Percentiles rank a stretch among this genome's conserved stretches.
Evolutionary conservation across 2,329 filamentous ascomycete species (phyloP).

Genomic region (Blumeria hordei): DNA sequence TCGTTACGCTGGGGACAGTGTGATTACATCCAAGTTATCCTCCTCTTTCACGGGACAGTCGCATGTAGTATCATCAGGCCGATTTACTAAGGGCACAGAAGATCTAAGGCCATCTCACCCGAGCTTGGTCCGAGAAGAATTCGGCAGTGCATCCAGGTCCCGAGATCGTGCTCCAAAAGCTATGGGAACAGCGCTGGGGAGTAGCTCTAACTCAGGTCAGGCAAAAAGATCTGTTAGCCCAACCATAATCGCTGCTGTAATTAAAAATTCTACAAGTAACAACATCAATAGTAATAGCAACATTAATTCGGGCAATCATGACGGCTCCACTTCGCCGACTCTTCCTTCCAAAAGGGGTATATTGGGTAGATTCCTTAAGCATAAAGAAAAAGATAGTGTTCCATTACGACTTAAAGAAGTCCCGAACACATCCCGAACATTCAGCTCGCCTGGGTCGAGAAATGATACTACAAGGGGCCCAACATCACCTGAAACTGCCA

Average conservation of each 20-base stretch:
- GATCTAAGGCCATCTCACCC: slow-evolving; percentile 37
- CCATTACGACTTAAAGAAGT: slow-evolving; percentile 22
- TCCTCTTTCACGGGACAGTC: slow-evolving; percentile 36
- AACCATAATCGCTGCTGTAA: slow-evolving; percentile 20
- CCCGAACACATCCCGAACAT: slow-evolving; percentile 27
- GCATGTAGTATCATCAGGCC: not conserved
- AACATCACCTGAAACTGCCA: slow-evolving; percentile 8
- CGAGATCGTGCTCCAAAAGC: slow-evolving; percentile 24
- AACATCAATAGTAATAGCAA: slow-evolving; percentile 25
- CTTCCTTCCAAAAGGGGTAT: slow-evolving; percentile 13
- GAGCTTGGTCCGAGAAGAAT: slow-evolving; percentile 47
- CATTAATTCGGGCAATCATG: slow-evolving; percentile 10
- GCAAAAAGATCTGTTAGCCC: slow-evolving; percentile 52
- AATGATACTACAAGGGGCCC: slow-evolving; percentile 7
- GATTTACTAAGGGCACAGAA: slow-evolving; percentile 28
- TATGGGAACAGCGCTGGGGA: slow-evolving; percentile 11
- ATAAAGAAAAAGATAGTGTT: slow-evolving; percentile 30
- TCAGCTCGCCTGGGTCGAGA: slow-evolving; percentile 17
- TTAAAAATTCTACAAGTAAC: not conserved
- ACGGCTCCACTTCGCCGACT: slow-evolving; percentile 24
- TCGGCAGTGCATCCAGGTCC: slow-evolving; percentile 22
- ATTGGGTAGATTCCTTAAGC: slow-evolving; percentile 13
- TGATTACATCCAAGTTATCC: slow-evolving; percentile 25
- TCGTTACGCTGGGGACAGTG: slow-evolving; percentile 29
- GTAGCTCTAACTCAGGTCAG: slow-evolving; percentile 11